A percentile compares a stretch with the other conserved stretches of the same genome.
Evolutionary conservation across 139 green algal genomes (phyloP).

Genomic region (Micractinium conductrix): DNA sequence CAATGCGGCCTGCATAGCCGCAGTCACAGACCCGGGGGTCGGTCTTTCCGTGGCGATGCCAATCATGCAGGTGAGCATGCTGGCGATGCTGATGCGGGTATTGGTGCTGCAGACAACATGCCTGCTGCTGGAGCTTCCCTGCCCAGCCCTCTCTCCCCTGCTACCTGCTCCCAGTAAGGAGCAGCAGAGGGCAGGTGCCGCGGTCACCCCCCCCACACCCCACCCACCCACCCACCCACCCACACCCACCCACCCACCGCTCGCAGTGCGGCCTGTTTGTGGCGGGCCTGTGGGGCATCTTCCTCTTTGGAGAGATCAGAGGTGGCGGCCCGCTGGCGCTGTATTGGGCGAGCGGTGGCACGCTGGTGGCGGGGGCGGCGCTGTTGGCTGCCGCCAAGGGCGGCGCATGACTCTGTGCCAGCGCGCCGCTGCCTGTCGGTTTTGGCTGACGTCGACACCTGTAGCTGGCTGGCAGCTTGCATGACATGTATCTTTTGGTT

Average conservation of each 20-base stretch:
- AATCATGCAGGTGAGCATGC: slow-evolving; percentile 22
- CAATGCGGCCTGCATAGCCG: slow-evolving; percentile 49
- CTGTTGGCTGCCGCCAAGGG: slow-evolving; percentile 42
- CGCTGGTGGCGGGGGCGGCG: slow-evolving; percentile 29
- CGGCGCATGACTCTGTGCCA: background rate
- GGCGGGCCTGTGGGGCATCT: slow-evolving; percentile 57
- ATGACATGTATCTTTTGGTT: too few species aligned
- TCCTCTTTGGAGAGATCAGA: slow-evolving; percentile 47
- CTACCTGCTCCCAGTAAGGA: background rate
- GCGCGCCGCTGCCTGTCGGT: too few species aligned
- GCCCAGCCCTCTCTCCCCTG: background rate
- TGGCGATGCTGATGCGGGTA: too few species aligned
- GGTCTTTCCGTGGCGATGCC: slow-evolving; percentile 1
- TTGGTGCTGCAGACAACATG: background rate
- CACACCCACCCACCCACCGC: background rate
- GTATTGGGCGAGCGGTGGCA: slow-evolving; percentile 32
- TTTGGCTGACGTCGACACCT: too few species aligned
- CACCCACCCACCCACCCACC: background rate
- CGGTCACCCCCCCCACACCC: background rate
- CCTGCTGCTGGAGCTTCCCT: too few species aligned
- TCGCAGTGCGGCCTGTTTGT: slow-evolving; percentile 61
- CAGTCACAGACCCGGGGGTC: slow-evolving; percentile 22
- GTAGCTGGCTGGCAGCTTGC: too few species aligned
- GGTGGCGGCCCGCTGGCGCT: background rate
- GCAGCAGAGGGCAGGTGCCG: background rate